These are phyloP conservation scores for Aspergillus bertholletiae DNA, from an alignment of 495 filamentous ascomycete genomes.

Conservation along the genomic window DNA sequence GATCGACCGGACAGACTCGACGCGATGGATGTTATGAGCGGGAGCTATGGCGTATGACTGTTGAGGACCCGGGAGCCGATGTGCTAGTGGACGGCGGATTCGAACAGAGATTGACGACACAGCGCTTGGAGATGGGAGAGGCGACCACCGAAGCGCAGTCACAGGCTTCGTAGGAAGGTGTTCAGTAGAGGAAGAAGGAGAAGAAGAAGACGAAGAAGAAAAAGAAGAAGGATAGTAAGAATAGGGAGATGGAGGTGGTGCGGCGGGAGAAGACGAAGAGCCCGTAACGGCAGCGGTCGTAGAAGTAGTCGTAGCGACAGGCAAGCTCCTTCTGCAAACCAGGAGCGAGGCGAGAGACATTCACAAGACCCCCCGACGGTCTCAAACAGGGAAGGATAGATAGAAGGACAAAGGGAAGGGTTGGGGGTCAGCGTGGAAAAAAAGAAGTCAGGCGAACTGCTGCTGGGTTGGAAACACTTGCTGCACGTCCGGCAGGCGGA, in stretches of 20 bases:
- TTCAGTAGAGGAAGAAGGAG: neutral
- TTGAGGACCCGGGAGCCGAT: constrained; percentile 7
- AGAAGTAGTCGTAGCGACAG: constrained; percentile 18
- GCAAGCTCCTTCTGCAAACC: constrained; percentile 29
- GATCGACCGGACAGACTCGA: constrained; percentile 4
- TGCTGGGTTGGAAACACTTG: neutral
- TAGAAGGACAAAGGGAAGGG: neutral
- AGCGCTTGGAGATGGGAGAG: neutral
- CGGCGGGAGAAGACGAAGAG: constrained; percentile 9
- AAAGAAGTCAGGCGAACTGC: neutral
- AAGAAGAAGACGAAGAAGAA: neutral
- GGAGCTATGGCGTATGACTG: constrained; percentile 8
- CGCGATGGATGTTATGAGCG: constrained; percentile 1
- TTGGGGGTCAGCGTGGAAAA: neutral
- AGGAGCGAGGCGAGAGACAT: constrained; percentile 28
- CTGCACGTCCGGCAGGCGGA: neutral
- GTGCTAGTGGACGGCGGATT: constrained; percentile 3
- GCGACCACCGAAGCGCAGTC: neutral
- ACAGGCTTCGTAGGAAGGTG: neutral
- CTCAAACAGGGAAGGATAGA: constrained; percentile 7
- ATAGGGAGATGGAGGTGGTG: constrained; percentile 9
- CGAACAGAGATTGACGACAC: neutral
- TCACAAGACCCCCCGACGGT: constrained; percentile 20
- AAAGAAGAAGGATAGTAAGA: no score
- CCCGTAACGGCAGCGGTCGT: constrained; percentile 3